phyloP scores from a whole-genome alignment of 2,329 filamentous ascomycete species.

The Grosmannia penicillata region DNA sequence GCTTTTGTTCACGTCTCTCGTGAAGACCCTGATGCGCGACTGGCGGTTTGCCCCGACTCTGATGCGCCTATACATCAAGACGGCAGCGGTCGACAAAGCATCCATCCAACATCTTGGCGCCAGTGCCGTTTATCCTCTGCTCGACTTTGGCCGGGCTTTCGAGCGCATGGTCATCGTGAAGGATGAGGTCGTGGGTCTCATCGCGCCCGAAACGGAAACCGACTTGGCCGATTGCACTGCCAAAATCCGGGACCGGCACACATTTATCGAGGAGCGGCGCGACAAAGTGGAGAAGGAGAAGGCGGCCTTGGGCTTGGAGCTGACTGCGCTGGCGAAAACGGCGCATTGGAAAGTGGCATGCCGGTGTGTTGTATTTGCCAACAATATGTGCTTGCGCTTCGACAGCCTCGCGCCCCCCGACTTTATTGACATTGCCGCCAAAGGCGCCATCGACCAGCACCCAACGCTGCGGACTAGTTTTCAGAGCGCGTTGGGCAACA shows the following conservation, averaged over 20 bases:
- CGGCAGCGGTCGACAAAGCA: conserved; percentile 79
- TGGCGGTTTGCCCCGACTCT: conserved; percentile 92
- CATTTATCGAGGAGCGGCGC: conserved; percentile 62
- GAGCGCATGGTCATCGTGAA: conserved; percentile 79
- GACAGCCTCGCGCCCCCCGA: conserved; percentile 68
- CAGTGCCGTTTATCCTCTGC: conserved; percentile 67
- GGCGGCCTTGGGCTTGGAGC: conserved; percentile 60
- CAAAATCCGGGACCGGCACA: conserved; percentile 50
- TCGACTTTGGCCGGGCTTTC: conserved; percentile 82
- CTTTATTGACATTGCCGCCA: conserved; percentile 69
- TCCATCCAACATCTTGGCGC: conserved; percentile 84
- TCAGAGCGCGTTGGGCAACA: conserved; percentile 56
- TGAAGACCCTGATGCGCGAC: conserved; percentile 76
- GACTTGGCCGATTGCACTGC: conserved; percentile 40
- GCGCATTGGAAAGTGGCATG: conserved; percentile 96
- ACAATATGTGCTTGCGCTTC: conserved; percentile 84
- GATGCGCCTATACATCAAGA: conserved; percentile 78
- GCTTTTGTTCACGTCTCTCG: conserved; percentile 71
- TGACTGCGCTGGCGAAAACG: conserved; percentile 60
- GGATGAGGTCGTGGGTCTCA: conserved; percentile 50
- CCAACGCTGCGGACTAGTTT: conserved; percentile 73
- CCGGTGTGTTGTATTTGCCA: conserved; percentile 76
- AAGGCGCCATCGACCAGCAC: conserved; percentile 79
- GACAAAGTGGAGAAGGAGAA: conserved; percentile 73
- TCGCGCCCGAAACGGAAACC: conserved; percentile 40